These are phyloP conservation scores for Royoungia palumana DNA, from an alignment of 768 basidiomycete genomes.

Conservation along the genomic window DNA sequence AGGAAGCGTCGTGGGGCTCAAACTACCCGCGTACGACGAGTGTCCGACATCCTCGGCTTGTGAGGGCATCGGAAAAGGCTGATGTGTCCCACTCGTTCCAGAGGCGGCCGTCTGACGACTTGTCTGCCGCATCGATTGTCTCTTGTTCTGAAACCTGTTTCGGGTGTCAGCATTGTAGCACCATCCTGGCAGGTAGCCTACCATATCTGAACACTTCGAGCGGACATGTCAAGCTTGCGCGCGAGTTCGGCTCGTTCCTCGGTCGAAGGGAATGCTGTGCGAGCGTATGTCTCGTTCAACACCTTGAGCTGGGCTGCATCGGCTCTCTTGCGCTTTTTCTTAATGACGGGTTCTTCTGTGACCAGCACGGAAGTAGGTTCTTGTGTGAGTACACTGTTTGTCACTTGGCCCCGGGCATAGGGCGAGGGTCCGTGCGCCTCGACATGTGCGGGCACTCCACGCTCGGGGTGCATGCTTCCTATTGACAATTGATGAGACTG, in stretches of 20 bases:
- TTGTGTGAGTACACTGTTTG: conserved; percentile 30
- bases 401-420: conserved; percentile 45
- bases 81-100: conserved; percentile 43
- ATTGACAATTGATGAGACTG: conserved; percentile 31
- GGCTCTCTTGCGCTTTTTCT: conserved; percentile 86
- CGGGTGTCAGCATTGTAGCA: conserved; percentile 19
- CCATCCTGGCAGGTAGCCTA: conserved; percentile 31
- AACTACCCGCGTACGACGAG: conserved; percentile 33
- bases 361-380: conserved; percentile 35
- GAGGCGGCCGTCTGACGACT: conserved; percentile 58
- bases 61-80: conserved; percentile 45
- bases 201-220: conserved; percentile 87
- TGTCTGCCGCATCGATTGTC: conserved; percentile 78
- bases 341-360: conserved; percentile 66
- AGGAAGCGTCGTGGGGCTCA: conserved; percentile 29
- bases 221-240: conserved; percentile 76
- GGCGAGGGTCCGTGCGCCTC: conserved; percentile 41
- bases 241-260: conserved; percentile 80
- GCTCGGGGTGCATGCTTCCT: conserved; percentile 29
- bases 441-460: conserved; percentile 39
- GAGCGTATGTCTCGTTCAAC: conserved; percentile 73
- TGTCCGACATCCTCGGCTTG: conserved; percentile 32
- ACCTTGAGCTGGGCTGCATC: conserved; percentile 77
- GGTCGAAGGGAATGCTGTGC: conserved; percentile 85
- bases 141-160: conserved; percentile 82